Percentiles rank a stretch among this genome's conserved stretches.
phyloP scores from a whole-genome alignment of 129 eudicot genomes.

The Flaveria ramosissima region DNA sequence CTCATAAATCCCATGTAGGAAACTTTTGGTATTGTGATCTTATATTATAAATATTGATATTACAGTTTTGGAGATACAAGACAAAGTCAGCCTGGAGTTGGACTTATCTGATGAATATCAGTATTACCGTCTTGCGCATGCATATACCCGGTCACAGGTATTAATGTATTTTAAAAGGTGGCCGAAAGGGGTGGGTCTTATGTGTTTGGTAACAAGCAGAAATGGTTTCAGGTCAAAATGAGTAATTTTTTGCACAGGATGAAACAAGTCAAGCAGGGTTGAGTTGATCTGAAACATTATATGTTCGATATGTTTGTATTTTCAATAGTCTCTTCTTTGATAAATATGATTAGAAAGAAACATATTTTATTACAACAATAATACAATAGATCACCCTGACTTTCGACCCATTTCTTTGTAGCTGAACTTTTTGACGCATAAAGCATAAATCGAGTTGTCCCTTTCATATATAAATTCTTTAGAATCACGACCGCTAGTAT shows the following conservation, averaged over 20 bases:
- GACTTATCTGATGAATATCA: background rate
- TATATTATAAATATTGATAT: background rate
- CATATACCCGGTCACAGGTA: conserved; percentile 5
- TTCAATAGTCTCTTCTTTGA: background rate
- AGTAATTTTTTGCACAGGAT: background rate
- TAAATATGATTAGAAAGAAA: background rate
- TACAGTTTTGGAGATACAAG: conserved; percentile 18
- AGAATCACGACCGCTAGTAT: background rate
- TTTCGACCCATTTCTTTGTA: background rate
- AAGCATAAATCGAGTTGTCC: background rate
- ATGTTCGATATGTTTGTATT: background rate
- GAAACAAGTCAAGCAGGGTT: background rate
- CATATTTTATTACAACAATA: background rate
- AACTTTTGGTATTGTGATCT: conserved; percentile 2
- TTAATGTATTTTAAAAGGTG: background rate
- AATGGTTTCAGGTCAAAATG: background rate
- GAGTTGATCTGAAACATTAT: background rate
- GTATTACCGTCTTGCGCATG: background rate
- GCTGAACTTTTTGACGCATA: background rate
- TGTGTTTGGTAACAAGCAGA: background rate
- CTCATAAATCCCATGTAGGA: background rate
- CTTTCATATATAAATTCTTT: background rate
- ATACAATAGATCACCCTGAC: too few relatives aligned
- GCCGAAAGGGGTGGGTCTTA: background rate
- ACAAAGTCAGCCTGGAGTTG: background rate